Base-by-base conservation (phyloP, 192 early-diverging fungal species). In the Umbelopsis isabellina region DNA sequence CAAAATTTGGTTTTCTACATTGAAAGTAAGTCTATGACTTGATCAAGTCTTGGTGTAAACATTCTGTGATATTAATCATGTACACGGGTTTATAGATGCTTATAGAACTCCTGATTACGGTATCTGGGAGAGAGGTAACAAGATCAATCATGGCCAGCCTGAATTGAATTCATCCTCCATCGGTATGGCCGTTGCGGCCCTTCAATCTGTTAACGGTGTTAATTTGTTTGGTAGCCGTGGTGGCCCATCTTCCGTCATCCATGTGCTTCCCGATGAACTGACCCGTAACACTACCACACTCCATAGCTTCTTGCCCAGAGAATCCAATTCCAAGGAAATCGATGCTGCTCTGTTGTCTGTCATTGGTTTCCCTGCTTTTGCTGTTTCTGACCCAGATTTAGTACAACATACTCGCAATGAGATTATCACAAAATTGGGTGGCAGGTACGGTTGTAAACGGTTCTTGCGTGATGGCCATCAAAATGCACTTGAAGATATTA, bases 1-100 rank as follows among this genome's bases (percentile, higher is more conserved):
- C 94, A 95, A 73, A 95, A 95, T 77, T 80, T 95, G 20, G 90
- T 93, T 12, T 95, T 93, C 75, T 95, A 95, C 74, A 91, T 95
- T 47, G 94, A 95, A 74, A 84, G 91, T 80, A 80, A 66, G 74
- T 66, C 4, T 41, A 49, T 16, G 15, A 30, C 25, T 4, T 33
- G 15, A 11, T 8, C 30, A 15, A 6, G 12, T 25, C 8, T 72
- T 33, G 22, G 44, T 10, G 35, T 41, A 10, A 49, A 48, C 15
- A 30, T 61, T 27, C 48, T 53, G 33, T 30, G 27, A 3, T 30
- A 30, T 55, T 61, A 46, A 35, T 55, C 20, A 21, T 71, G 13
- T 27, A 23, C 33, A 33, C 15, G n/a, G 27, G 61, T 68, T 20
- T 49, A 49, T 21, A 80, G 79, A 75, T 46, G 83, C 85, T 16